A percentile compares a stretch with the other conserved stretches of the same genome.
Evolutionary conservation across 139 green algal species (phyloP).

Genomic region (Coelastrella sp.): DNA sequence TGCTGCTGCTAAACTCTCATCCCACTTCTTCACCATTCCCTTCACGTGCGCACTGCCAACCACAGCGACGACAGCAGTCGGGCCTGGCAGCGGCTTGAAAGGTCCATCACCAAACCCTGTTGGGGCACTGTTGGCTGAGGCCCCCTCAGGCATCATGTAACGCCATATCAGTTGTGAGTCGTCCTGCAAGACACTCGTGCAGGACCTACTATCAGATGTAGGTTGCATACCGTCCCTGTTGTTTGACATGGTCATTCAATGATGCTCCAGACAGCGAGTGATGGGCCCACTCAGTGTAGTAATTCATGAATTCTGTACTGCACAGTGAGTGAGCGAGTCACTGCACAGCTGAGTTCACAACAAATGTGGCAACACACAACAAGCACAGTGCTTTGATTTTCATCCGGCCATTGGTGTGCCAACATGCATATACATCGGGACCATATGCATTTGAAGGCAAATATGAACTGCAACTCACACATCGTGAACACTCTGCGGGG

Average conservation of each 20-base stretch:
- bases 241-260: not conserved
- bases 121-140: conserved; percentile 52
- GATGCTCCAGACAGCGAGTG: not conserved
- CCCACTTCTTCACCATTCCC: conserved; percentile 80
- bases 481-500: too few species aligned
- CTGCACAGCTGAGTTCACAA: too few species aligned
- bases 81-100: conserved; percentile 49
- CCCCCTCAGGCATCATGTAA: conserved; percentile 74
- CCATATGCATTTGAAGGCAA: too few species aligned
- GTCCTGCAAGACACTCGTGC: not conserved
- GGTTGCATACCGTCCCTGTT: not conserved
- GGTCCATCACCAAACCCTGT: conserved; percentile 71
- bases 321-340: too few species aligned
- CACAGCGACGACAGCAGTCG: conserved; percentile 77
- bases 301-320: not conserved
- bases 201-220: not conserved
- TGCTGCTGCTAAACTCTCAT: conserved; percentile 42
- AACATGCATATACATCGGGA: too few species aligned
- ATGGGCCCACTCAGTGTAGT: not conserved
- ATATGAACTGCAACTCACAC: too few species aligned
- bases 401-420: too few species aligned
- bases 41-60: conserved; percentile 89
- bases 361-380: too few species aligned
- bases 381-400: too few species aligned
- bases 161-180: conserved; percentile 66